These are phyloP conservation scores for Globisporangium heterothallicum DNA, from an alignment of 352 stramenopile species.

Conservation along the genomic window DNA sequence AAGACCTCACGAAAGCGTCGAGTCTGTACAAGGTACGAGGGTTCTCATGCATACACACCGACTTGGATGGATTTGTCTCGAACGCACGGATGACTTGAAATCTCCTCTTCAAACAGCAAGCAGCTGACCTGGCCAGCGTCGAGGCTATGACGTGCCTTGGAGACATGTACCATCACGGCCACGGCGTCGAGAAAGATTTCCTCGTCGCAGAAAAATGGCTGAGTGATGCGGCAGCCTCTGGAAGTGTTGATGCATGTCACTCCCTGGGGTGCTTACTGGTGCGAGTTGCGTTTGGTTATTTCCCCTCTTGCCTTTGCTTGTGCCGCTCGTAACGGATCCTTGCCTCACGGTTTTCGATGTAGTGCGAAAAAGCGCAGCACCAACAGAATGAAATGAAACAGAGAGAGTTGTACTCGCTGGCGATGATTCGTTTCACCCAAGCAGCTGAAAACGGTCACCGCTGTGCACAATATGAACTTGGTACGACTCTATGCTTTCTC, in stretches of 20 bases:
- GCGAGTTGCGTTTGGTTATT: not conserved
- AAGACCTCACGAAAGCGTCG: conserved; percentile 35
- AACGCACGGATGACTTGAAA: too few species aligned
- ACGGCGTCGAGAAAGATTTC: conserved; percentile 43
- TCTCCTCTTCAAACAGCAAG: conserved; percentile 25
- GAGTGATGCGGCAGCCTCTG: conserved; percentile 25
- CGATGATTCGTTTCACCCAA: conserved; percentile 34
- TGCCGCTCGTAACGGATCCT: not conserved
- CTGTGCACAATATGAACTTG: conserved; percentile 51
- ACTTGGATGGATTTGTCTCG: too few species aligned
- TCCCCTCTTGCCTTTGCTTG: not conserved
- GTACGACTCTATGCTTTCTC: conserved; percentile 10
- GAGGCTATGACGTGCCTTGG: conserved; percentile 58
- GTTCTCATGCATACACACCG: not conserved
- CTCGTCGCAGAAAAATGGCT: conserved; percentile 54
- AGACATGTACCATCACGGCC: conserved; percentile 47
- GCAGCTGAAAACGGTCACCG: conserved; percentile 49
- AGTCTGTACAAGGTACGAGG: conserved; percentile 46
- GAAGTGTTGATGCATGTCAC: conserved; percentile 40
- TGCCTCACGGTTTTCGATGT: not conserved
- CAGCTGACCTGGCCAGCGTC: conserved; percentile 34
- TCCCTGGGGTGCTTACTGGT: conserved; percentile 56
- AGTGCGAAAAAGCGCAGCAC: conserved; percentile 47
- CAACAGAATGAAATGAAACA: conserved; percentile 24
- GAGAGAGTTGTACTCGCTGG: conserved; percentile 33